Percentiles rank a stretch among this genome's conserved stretches.
phyloP scores from a whole-genome alignment of 1,139 yeast species.

The Kurtzmaniella quercitrusa region DNA sequence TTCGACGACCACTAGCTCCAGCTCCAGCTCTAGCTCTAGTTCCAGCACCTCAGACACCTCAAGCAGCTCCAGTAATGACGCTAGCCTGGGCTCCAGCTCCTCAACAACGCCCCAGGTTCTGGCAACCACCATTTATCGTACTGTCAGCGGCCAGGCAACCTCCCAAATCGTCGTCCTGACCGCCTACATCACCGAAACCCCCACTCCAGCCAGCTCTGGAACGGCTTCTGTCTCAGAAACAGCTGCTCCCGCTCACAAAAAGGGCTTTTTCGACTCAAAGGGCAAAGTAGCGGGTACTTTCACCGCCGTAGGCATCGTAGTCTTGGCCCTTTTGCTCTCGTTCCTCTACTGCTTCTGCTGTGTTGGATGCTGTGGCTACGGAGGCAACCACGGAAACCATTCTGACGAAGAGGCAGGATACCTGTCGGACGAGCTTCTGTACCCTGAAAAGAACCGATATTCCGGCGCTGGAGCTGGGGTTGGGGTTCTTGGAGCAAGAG shows the following conservation, averaged over 20 bases:
- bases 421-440: conserved; percentile 26
- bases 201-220: conserved; percentile 4
- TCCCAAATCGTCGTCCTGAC: conserved; percentile 19
- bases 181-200: conserved; percentile 16
- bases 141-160: conserved; percentile 22
- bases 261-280: conserved; percentile 44
- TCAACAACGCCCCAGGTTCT: conserved; percentile 4
- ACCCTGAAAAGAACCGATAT: conserved; percentile 19
- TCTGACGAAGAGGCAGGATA: conserved; percentile 40
- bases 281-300: conserved; percentile 76
- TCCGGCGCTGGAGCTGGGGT: conserved; percentile 12
- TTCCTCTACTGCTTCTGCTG: conserved; percentile 38
- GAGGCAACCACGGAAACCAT: conserved; percentile 23
- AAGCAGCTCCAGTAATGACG: not conserved
- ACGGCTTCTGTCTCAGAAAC: conserved; percentile 8
- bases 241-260: conserved; percentile 4
- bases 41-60: conserved; percentile 9
- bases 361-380: conserved; percentile 13
- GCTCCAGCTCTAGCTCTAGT: conserved; percentile 13
- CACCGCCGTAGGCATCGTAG: conserved; percentile 61
- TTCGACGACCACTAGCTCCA: conserved; percentile 16
- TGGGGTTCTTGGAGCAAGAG: conserved; percentile 7
- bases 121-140: conserved; percentile 18
- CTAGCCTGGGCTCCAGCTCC: conserved; percentile 2
- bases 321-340: conserved; percentile 32